phyloP scores from a whole-genome alignment of 1,139 yeast species.

The Debaryomyces psychrophilus region DNA sequence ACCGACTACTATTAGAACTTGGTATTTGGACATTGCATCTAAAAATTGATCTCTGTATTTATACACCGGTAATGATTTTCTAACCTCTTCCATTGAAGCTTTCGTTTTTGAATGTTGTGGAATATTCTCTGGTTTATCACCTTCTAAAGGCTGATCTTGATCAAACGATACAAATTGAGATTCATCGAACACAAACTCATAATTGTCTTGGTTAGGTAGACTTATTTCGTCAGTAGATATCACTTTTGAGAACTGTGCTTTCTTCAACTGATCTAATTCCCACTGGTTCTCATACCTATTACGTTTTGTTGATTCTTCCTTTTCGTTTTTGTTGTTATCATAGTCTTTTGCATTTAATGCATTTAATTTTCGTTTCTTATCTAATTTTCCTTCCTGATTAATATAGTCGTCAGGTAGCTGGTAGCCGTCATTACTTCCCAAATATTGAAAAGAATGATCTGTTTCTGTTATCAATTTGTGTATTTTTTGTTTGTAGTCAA shows the following conservation, averaged over 20 bases:
- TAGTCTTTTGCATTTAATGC: constrained; percentile 38
- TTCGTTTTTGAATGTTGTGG: constrained; percentile 18
- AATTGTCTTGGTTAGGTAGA: constrained; percentile 52
- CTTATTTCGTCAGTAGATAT: constrained; percentile 46
- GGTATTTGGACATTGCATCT: constrained; percentile 63
- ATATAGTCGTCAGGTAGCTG: constrained; percentile 60
- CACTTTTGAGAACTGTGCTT: constrained; percentile 41
- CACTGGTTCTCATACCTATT: constrained; percentile 52
- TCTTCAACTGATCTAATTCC: constrained; percentile 65
- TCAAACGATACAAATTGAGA: constrained; percentile 72
- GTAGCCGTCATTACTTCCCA: constrained; percentile 35
- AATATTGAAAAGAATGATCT: constrained; percentile 38
- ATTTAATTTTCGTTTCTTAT: constrained; percentile 50
- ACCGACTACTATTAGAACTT: constrained; percentile 86
- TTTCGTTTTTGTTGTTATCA: constrained; percentile 24
- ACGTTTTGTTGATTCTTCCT: constrained; percentile 12
- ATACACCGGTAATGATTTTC: constrained; percentile 78
- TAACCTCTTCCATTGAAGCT: constrained; percentile 48
- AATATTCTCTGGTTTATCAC: constrained; percentile 22
- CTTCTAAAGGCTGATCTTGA: constrained; percentile 36
- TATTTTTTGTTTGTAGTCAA: constrained; percentile 51
- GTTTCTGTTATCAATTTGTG: constrained; percentile 35
- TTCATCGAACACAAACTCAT: constrained; percentile 85
- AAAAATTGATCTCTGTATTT: constrained; percentile 63
- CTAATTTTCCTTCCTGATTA: constrained; percentile 55